Base-by-base conservation (phyloP, 768 basidiomycete species). In the Russula sp. region DNA sequence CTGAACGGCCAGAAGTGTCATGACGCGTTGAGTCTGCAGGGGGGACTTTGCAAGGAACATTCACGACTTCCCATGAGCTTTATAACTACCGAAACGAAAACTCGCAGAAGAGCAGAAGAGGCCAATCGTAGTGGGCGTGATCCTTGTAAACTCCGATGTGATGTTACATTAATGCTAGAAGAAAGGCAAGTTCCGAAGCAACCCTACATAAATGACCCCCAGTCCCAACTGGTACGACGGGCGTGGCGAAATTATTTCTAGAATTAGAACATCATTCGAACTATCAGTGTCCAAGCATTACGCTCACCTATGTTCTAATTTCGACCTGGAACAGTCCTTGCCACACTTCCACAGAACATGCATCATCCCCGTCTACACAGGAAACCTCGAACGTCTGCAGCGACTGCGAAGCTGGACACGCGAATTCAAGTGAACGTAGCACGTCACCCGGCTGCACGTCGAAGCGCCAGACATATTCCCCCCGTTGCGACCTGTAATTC, bases 321-420 rank as follows among this genome's bases (percentile, higher is more conserved):
- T 64, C 63, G 4, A 64, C 47, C 37, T 53, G 47, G 53, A 64
- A 64, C 4, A 64, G 7, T 11, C 57, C 63, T 11, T 59, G 47
- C 63, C 63, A 64, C 11, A 64, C 63, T 7, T 64, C 63, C 11
- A 64, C 57, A 11, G 63, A 48, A 40, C 63, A 64, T n/a, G 45
- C 57, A 0, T 42, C 57, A 14, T 64, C 63, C 4, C 34, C 62
- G 6, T 59, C 63, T 0, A 18, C 57, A 42, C 63, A 64, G 6
- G 63, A 40, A 31, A 64, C 39, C 22, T 64, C 58, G 20, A 64
- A 64, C 39, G 34, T 64, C 52, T 55, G 57, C 32, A 64, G 31
- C 22, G 63, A 55, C 14, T 47, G 57, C 14, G 63, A 27, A 20
- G 57, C 47, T 37, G 57, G 63, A 50, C 63, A 64, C 34, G 45